Base-by-base conservation (phyloP, 805 yeast species). In the Zygotorulaspora sp. region DNA sequence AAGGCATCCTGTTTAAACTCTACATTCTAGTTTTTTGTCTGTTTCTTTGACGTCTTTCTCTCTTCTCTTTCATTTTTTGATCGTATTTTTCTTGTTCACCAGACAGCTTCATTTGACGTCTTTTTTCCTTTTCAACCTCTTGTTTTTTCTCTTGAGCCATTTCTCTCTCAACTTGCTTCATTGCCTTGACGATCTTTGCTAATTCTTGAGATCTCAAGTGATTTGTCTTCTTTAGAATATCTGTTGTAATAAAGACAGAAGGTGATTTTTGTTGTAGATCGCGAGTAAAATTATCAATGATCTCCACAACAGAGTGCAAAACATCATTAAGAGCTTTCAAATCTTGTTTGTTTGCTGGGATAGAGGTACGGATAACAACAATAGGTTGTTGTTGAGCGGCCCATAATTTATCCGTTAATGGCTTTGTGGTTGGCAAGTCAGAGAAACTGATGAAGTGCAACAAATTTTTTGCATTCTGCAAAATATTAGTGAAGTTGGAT, bases 21-120 rank as follows among this genome's bases (percentile, higher is more conserved):
- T 32, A 53, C 57, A 61, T 57, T 48, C 61, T 58, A 24, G 66
- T 65, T 55, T 71, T 78, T 63, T 81, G 80, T 64, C 76, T 78
- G 63, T 73, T 79, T 65, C 68, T 72, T 58, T 67, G 66, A 65
- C 85, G 84, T 68, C 87, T 79, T 58, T 80, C 85, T 63, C 79
- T 86, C 70, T 81, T 86, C 50, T 85, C 95, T 49, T 70, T 70
- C 62, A 82, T 86, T 67, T 82, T 85, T 67, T 77, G 79, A 48
- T 83, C 90, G 29, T 74, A 62, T 66, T 83, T 85, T 49, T 78
- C 78, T 66, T 83, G 92, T 53, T 80, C 87, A 44, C 86, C 81
- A 31, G 81, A 70, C 55, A 83, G 65, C 48, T 71, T 72, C 46
- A 74, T 53, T 37, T 68, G 66, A 48, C 82, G 82, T 63, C 77